A percentile compares a stretch with the other conserved stretches of the same genome.
Evolutionary conservation across 768 basidiomycete species (phyloP).

Genomic region (Amanita subjunquillea): DNA sequence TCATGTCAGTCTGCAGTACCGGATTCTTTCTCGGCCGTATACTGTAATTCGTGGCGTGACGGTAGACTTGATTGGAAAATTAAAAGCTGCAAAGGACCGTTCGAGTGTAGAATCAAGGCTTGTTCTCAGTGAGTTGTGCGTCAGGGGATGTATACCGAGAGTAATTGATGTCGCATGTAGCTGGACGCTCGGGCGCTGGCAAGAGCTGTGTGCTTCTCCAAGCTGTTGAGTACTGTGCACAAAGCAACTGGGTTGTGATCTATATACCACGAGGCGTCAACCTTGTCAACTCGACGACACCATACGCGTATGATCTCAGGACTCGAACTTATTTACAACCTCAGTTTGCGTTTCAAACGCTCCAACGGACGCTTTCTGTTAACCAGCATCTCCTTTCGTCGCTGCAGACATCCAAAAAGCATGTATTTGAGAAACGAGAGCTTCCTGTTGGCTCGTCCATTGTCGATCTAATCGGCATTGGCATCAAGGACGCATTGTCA

Average conservation of each 20-base stretch:
- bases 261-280: slow-evolving; percentile 64
- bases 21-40: slow-evolving; percentile 58
- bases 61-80: slow-evolving; percentile 35
- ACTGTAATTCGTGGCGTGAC: slow-evolving; percentile 68
- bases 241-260: slow-evolving; percentile 69
- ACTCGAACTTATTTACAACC: slow-evolving; percentile 75
- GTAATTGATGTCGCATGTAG: slow-evolving; percentile 24
- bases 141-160: background rate
- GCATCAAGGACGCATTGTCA: slow-evolving; percentile 37
- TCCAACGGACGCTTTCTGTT: slow-evolving; percentile 50
- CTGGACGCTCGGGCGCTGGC: slow-evolving; percentile 66
- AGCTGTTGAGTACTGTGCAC: slow-evolving; percentile 54
- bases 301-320: slow-evolving; percentile 64
- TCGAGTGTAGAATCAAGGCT: slow-evolving; percentile 45
- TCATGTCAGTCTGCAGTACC: slow-evolving; percentile 33
- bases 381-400: slow-evolving; percentile 37
- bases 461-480: slow-evolving; percentile 45
- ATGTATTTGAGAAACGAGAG: slow-evolving; percentile 36
- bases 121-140: slow-evolving; percentile 49
- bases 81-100: slow-evolving; percentile 39
- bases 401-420: slow-evolving; percentile 29
- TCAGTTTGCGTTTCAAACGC: slow-evolving; percentile 46
- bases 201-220: slow-evolving; percentile 78
- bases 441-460: slow-evolving; percentile 41
- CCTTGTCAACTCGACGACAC: slow-evolving; percentile 66